Base-by-base conservation (phyloP, 2,329 filamentous ascomycete genomes). In the Phialocephala subalpina region DNA sequence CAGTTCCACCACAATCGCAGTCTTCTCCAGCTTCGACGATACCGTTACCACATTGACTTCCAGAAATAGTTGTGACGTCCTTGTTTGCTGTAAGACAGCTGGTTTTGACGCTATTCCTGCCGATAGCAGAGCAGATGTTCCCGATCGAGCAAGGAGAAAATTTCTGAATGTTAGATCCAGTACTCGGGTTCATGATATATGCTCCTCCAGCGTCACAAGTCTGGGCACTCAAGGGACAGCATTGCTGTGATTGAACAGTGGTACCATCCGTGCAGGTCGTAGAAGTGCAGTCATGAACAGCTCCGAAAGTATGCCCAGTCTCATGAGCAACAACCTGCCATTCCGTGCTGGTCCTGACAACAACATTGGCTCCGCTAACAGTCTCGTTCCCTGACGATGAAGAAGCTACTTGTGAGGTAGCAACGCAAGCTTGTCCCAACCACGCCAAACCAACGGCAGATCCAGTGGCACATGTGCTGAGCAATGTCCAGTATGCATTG, bases 311-410 rank as follows among this genome's bases (percentile, higher is more conserved):
- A 78, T 98, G 95, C 0, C 94, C 95, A 2, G 90, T 90, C 79
- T 98, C 95, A 77, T 98, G 95, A 35, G 95, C 95, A 79, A 98
- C 93, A 65, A 98, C 92, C 77, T 97, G 94, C 95, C 95, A 98
- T 77, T 97, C 94, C 2, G 88, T 91, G 25, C 87, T 84, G 0
- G 93, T 97, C 69, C 88, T 88, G 29, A 96, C 90, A 25, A 99
- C 93, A 0, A 99, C 92, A 76, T 97, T 98, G 67, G 95, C 90
- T 36, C 92, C 92, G 22, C 92, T 90, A 35, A 97, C 91, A 0
- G 89, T 92, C 78, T 96, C 92, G 67, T 86, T 87, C 35, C 79
- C 80, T 38, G 78, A 77, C 2, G 82, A 81, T 33, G 82, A 82
- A 29, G 80, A 78, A 22, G 87, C 84, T 5, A 82, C 81, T 57